A percentile compares a stretch with the other conserved stretches of the same genome.
phyloP scores from a whole-genome alignment of 306 rosid species.

The Trichosanthes cucumerina region DNA sequence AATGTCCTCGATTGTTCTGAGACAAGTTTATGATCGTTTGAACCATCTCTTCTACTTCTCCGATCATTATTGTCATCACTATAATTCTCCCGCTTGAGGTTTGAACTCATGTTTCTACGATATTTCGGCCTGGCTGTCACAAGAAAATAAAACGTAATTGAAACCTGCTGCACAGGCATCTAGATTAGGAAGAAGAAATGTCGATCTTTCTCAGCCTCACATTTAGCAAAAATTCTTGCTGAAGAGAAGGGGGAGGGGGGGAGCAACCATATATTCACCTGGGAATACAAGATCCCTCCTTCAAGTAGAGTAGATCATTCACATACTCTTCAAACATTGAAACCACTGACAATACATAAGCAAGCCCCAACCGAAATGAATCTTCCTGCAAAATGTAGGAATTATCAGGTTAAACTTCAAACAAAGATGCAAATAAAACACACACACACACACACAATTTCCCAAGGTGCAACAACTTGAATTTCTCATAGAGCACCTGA shows the following conservation, averaged over 20 bases:
- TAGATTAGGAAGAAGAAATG: not conserved
- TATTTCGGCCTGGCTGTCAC: slow-evolving; percentile 78
- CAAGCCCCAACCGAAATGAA: slow-evolving; percentile 55
- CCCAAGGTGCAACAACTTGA: not conserved
- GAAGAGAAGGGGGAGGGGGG: not conserved
- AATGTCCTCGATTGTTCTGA: slow-evolving; percentile 40
- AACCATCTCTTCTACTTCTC: slow-evolving; percentile 23
- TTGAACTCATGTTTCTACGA: slow-evolving; percentile 23
- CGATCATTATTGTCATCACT: slow-evolving; percentile 14
- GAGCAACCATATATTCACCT: slow-evolving; percentile 28
- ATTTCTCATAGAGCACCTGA: slow-evolving; percentile 32
- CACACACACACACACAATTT: not conserved
- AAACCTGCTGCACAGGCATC: not conserved
- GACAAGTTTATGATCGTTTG: slow-evolving; percentile 18
- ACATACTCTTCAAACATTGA: slow-evolving; percentile 77
- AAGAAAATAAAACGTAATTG: slow-evolving; percentile 5
- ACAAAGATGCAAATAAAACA: not conserved
- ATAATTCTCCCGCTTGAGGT: slow-evolving; percentile 9
- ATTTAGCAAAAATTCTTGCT: not conserved
- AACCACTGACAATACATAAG: slow-evolving; percentile 52
- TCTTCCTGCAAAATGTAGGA: slow-evolving; percentile 35
- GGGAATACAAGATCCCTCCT: slow-evolving; percentile 81
- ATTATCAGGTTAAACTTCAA: not conserved
- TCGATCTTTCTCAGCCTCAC: not conserved
- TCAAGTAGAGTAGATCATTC: slow-evolving; percentile 67